Conservation (phyloP, 768 basidiomycete species). For the Coprinellus micaceus region DNA sequence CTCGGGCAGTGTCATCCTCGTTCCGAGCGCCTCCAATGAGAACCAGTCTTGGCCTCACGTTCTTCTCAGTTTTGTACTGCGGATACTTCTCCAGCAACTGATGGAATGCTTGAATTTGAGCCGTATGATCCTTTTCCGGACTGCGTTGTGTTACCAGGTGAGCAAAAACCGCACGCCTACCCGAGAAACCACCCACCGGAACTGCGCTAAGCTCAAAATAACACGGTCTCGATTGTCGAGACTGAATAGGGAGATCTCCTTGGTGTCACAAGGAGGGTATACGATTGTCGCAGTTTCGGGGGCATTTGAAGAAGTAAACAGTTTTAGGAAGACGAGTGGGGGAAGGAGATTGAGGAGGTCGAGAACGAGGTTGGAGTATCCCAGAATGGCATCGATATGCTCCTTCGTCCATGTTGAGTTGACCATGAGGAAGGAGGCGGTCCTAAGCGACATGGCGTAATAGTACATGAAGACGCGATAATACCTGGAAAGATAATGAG, state of each 20-base stretch:
- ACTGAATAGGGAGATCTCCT: conserved; percentile 56
- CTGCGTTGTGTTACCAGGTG: conserved; percentile 30
- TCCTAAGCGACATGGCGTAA: conserved; percentile 72
- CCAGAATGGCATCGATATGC: conserved; percentile 75
- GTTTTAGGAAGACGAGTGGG: conserved; percentile 32
- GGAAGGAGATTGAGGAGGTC: conserved; percentile 45
- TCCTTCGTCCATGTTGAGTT: conserved; percentile 94
- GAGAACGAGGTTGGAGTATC: conserved; percentile 47
- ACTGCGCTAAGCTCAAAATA: conserved; percentile 89
- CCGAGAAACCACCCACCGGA: conserved; percentile 52
- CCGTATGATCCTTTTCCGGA: conserved; percentile 91
- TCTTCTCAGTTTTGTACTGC: conserved; percentile 38
- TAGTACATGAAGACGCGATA: conserved; percentile 85
- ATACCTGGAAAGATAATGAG: conserved; percentile 52
- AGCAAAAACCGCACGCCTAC: not conserved
- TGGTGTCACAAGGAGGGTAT: conserved; percentile 91
- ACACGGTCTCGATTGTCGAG: conserved; percentile 55
- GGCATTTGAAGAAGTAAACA: conserved; percentile 22
- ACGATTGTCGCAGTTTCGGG: conserved; percentile 48
- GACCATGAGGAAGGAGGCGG: conserved; percentile 80
- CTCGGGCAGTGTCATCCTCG: conserved; percentile 64
- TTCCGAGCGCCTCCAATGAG: conserved; percentile 87
- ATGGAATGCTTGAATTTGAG: conserved; percentile 71
- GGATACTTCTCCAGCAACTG: conserved; percentile 57
- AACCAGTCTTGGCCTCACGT: conserved; percentile 51